Evolutionary conservation across 495 filamentous ascomycete genomes (phyloP).

Genomic region (Aspergillus bertholletiae): DNA sequence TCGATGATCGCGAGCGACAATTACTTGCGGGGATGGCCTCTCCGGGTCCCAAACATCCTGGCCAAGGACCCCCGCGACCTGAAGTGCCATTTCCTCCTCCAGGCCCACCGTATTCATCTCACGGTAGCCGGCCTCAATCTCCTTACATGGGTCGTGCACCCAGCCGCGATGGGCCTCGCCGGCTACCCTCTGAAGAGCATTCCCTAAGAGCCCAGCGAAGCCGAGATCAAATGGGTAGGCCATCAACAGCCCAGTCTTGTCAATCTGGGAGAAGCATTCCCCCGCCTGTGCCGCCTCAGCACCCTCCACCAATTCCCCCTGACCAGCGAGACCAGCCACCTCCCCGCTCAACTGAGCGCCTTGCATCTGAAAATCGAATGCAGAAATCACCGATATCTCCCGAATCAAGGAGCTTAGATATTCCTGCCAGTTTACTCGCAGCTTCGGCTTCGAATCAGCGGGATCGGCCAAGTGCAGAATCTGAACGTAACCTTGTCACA

Average conservation of each 20-base stretch:
- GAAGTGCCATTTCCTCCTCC: conserved; percentile 29
- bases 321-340: conserved; percentile 23
- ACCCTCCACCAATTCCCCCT: conserved; percentile 15
- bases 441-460: conserved; percentile 10
- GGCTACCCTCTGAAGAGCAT: conserved; percentile 41
- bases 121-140: conserved; percentile 22
- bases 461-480: conserved; percentile 11
- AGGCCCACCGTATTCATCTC: conserved; percentile 20
- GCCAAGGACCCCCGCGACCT: conserved; percentile 30
- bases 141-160: conserved; percentile 27
- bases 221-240: conserved; percentile 44
- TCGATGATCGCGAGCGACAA: conserved; percentile 75
- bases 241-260: conserved; percentile 34
- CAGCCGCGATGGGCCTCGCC: conserved; percentile 37
- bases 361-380: conserved; percentile 16
- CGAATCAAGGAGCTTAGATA: conserved; percentile 24
- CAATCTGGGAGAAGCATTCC: conserved; percentile 25
- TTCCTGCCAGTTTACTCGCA: conserved; percentile 19
- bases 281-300: conserved; percentile 22
- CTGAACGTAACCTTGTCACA: conserved; percentile 13
- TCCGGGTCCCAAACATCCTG: conserved; percentile 30
- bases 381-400: conserved; percentile 15
- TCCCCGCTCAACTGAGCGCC: conserved; percentile 23
- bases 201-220: conserved; percentile 40
- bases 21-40: conserved; percentile 52